Evolutionary conservation across 2,329 filamentous ascomycete genomes (phyloP), one percentile per base, ranked within the genome.

Genomic region (Plectosphaerella sp.): DNA sequence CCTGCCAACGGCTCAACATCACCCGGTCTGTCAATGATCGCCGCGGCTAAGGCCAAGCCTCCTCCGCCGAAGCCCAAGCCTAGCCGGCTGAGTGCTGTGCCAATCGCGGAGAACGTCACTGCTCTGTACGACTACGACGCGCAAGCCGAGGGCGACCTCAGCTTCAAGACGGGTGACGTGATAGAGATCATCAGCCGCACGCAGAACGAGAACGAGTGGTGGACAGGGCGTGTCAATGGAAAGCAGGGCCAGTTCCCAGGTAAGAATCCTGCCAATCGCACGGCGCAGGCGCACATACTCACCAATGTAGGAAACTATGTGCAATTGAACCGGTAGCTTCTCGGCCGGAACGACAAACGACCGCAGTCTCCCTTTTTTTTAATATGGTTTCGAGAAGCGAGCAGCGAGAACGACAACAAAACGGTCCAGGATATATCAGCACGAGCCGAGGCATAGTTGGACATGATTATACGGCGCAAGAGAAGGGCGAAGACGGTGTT

Each of bases 131-230:
- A 97, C 65, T 99, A 96, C 64, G 90, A 96, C 56, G 94, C 94
- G 6, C 92, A 97, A 67, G 92, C 93, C 1, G 91, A 96, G 58
- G 92, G 92, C 3, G 94, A 99, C 66, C 74, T 99, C 57, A 96
- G 89, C 62, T 99, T 99, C 73, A 81, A 80, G 16, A 84, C 90
- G 0, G 92, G 93, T 5, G 94, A 99, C 56, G 74, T 88, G 5
- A 97, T 99, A 63, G 92, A 97, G 68, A 92, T 99, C 60, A 68
- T 94, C 3, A 80, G 79, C 54, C 81, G 89, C 59, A 96, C 91
- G n/a, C 78, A 82, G 57, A 97, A 96, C 63, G 86, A 90, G 49
- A 97, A 99, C 61, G 94, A 99, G 70, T 99, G 94, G 94, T 99
- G 94, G 94, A 86, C 80, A 9, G 94, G 94, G 37, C 89, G 84